A percentile compares a stretch with the other conserved stretches of the same genome.
These are phyloP conservation scores for Trichoderma gamsii DNA, from an alignment of 495 filamentous ascomycete species.

Conservation along the genomic window DNA sequence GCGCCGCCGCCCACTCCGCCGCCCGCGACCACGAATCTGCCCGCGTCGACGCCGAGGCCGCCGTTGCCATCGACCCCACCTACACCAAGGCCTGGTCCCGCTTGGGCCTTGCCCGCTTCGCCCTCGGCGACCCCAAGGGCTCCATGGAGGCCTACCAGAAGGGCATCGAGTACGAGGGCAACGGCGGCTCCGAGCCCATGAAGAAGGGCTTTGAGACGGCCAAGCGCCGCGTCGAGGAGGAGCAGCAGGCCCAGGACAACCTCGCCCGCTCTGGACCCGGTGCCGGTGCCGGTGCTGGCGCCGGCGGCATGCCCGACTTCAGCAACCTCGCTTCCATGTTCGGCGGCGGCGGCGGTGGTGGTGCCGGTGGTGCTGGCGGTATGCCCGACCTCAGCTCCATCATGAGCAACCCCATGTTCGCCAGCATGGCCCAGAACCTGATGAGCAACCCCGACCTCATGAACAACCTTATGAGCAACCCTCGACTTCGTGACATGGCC, in stretches of 20 bases:
- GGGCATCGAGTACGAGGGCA: constrained; percentile 91
- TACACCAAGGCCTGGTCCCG: constrained; percentile 97
- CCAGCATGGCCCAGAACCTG: constrained; percentile 89
- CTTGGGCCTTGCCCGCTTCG: constrained; percentile 83
- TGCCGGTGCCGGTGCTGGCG: constrained; percentile 46
- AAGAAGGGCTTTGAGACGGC: constrained; percentile 92
- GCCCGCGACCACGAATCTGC: constrained; percentile 75
- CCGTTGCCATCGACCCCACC: constrained; percentile 74
- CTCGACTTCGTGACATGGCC: constrained; percentile 77
- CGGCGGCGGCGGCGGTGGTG: constrained; percentile 49
- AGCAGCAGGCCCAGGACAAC: constrained; percentile 39
- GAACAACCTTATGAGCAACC: constrained; percentile 87
- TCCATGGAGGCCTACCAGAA: constrained; percentile 90
- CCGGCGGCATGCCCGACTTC: constrained; percentile 39
- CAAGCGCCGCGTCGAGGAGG: constrained; percentile 71
- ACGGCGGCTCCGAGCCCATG: constrained; percentile 81
- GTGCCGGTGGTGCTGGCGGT: constrained; percentile 51
- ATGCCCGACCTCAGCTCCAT: constrained; percentile 78
- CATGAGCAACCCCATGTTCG: constrained; percentile 98
- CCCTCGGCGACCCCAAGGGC: constrained; percentile 80
- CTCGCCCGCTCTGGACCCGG: constrained; percentile 17
- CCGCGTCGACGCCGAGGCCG: constrained; percentile 78
- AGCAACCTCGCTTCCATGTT: constrained; percentile 65
- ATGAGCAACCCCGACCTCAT: constrained; percentile 94
- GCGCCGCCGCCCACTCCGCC: constrained; percentile 83